Percentiles rank a stretch among this genome's conserved stretches.
These are phyloP conservation scores for Strobilomyces echinocephalus DNA, from an alignment of 768 basidiomycete species.

Conservation along the genomic window DNA sequence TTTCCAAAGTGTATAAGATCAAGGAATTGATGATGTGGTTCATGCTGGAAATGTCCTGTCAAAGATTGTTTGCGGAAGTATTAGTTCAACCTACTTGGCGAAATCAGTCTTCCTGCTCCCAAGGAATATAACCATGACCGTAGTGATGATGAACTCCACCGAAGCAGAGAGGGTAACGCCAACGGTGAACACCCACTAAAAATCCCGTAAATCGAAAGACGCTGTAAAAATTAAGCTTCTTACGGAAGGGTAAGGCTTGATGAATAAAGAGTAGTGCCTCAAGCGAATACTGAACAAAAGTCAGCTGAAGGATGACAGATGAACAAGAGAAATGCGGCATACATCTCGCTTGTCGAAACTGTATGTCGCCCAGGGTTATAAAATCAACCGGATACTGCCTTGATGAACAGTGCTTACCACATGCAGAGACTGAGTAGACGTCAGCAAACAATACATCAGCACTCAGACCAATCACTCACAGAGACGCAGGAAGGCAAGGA, in stretches of 20 bases:
- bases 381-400: neutral
- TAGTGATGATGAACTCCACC: constrained; percentile 31
- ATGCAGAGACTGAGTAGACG: constrained; percentile 23
- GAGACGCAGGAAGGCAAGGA: constrained; percentile 33
- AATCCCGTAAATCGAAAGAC: neutral
- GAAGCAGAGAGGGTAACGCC: constrained; percentile 32
- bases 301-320: neutral
- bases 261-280: constrained; percentile 28
- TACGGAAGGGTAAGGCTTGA: constrained; percentile 29
- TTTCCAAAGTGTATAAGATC: constrained; percentile 51
- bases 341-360: constrained; percentile 34
- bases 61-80: neutral
- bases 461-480: constrained; percentile 15
- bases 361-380: neutral
- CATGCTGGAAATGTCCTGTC: constrained; percentile 30
- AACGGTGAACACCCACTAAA: constrained; percentile 29
- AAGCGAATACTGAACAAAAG: constrained; percentile 18
- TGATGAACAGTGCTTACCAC: constrained; percentile 15
- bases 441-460: constrained; percentile 2
- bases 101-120: constrained; percentile 31
- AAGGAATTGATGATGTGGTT: constrained; percentile 46
- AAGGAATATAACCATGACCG: constrained; percentile 29
- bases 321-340: neutral
- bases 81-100: constrained; percentile 15
- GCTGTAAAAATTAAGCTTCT: neutral